Evolutionary conservation across 2,329 filamentous ascomycete genomes (phyloP).

Genomic region (Scedosporium boydii): DNA sequence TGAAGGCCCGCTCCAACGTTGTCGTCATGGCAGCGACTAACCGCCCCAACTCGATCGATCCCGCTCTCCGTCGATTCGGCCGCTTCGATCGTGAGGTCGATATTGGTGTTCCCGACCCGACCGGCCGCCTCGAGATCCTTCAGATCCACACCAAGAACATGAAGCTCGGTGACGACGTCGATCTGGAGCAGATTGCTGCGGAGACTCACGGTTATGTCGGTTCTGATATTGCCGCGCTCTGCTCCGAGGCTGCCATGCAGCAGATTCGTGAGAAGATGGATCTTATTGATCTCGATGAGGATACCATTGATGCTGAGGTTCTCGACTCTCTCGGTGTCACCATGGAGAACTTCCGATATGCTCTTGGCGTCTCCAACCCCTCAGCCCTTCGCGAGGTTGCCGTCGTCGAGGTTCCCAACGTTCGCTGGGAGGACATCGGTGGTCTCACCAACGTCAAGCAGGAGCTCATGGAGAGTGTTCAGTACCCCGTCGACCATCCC

Average conservation of each 20-base stretch:
- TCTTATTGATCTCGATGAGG: constrained; percentile 95
- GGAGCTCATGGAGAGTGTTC: constrained; percentile 96
- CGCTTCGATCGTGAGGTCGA: constrained; percentile 99
- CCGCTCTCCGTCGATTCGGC: constrained; percentile 92
- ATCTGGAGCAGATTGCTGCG: constrained; percentile 89
- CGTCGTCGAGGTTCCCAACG: constrained; percentile 97
- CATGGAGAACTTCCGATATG: constrained; percentile 99
- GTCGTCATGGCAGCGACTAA: constrained; percentile 99
- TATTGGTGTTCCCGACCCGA: constrained; percentile 95
- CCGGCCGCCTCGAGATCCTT: constrained; percentile 95
- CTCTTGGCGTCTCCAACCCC: constrained; percentile 95
- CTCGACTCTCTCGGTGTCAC: constrained; percentile 96
- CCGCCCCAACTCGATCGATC: constrained; percentile 96
- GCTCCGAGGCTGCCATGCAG: constrained; percentile 98
- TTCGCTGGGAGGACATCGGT: constrained; percentile 99
- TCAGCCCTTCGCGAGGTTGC: constrained; percentile 97
- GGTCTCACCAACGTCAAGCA: constrained; percentile 97
- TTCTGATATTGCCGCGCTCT: constrained; percentile 95
- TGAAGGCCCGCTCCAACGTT: constrained; percentile 98
- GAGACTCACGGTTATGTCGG: constrained; percentile 99
- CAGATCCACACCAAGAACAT: constrained; percentile 99
- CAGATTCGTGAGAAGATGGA: constrained; percentile 99
- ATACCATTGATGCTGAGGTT: constrained; percentile 97
- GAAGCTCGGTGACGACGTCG: constrained; percentile 95
- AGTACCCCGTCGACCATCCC: constrained; percentile 98